Evolutionary conservation across 2,329 filamentous ascomycete genomes (phyloP), one percentile per base, ranked within the genome.

Genomic region (Scedosporium apiospermum): DNA sequence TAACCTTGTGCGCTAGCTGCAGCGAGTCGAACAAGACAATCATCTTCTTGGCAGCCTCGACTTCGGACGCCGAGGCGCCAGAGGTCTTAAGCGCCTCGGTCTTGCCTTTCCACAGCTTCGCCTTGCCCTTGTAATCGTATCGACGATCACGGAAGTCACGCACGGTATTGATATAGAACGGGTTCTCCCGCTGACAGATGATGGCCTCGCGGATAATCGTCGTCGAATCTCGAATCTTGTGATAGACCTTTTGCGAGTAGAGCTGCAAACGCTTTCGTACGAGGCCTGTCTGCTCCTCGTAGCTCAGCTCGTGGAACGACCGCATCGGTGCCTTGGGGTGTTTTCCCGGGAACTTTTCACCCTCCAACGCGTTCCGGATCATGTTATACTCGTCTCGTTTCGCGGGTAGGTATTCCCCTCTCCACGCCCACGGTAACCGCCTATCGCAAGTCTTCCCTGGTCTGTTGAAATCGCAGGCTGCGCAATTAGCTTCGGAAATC

Each of bases 381-480:
- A 99, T 99, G 76, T 98, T 98, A 82, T 99, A 99, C 72, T 99
- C 95, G 72, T 98, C 93, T 67, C 92, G 86, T 73, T 99, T 98
- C 0, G 95, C 92, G 2, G 95, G 95, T 27, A 99, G 78, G 70
- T 96, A 99, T 73, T 99, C 95, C 71, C 95, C 95, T 86, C 95
- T 87, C 95, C 95, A 99, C 1, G 95, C 86, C 95, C 95, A 99
- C 1, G 96, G 95, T 76, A 99, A 77, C 67, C 96, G 85, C 69
- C 95, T 84, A 76, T 99, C 95, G 71, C 95, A 99, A 0, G 92
- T 98, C 76, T 99, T 99, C 38, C 95, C 95, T 0, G 95, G 95
- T 55, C 95, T 82, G 68, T 99, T 99, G 80, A 99, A 99, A 73
- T 99, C 96, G 74, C 96, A 99, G 10, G 95, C 93, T 2, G 95